Conservation (phyloP, 805 yeast genomes). For the Metschnikowia anglica region DNA sequence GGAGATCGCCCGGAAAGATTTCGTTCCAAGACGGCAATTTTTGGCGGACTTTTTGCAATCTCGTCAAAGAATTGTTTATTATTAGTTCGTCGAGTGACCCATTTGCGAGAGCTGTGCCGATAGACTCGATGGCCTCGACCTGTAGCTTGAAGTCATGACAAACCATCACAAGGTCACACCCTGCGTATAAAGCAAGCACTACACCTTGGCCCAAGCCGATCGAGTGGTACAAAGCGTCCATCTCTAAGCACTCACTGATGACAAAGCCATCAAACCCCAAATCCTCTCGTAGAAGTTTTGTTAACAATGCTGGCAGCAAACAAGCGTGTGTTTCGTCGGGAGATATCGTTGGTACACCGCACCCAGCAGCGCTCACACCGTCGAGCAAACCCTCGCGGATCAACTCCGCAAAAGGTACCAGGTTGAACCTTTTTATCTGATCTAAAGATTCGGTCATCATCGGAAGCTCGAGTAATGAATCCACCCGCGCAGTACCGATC, state of each 20-base stretch:
- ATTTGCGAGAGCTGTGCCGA: slow-evolving; percentile 37
- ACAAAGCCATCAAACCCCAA: slow-evolving; percentile 56
- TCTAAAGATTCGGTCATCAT: slow-evolving; percentile 56
- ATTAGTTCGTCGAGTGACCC: slow-evolving; percentile 46
- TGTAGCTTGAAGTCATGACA: slow-evolving; percentile 57
- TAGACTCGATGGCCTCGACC: slow-evolving; percentile 51
- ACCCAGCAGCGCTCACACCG: slow-evolving; percentile 60
- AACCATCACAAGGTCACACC: slow-evolving; percentile 63
- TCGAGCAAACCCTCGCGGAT: slow-evolving; percentile 48
- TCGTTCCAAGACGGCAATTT: slow-evolving; percentile 46
- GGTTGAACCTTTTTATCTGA: slow-evolving; percentile 49
- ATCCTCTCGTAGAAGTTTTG: slow-evolving; percentile 50
- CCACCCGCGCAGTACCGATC: slow-evolving; percentile 60
- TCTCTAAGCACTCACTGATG: slow-evolving; percentile 58
- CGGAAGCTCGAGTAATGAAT: slow-evolving; percentile 55
- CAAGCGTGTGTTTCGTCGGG: slow-evolving; percentile 65
- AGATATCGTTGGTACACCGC: slow-evolving; percentile 60
- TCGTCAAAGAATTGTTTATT: slow-evolving; percentile 37
- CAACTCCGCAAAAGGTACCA: slow-evolving; percentile 50
- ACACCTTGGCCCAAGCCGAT: slow-evolving; percentile 69
- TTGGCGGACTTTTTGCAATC: slow-evolving; percentile 46
- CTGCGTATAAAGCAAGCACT: slow-evolving; percentile 58
- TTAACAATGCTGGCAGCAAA: slow-evolving; percentile 51
- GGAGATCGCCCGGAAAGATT: slow-evolving; percentile 37
- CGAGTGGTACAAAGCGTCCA: slow-evolving; percentile 62